Conservation (phyloP, 192 early-diverging fungal genomes). For the Linnemannia schmuckeri region DNA sequence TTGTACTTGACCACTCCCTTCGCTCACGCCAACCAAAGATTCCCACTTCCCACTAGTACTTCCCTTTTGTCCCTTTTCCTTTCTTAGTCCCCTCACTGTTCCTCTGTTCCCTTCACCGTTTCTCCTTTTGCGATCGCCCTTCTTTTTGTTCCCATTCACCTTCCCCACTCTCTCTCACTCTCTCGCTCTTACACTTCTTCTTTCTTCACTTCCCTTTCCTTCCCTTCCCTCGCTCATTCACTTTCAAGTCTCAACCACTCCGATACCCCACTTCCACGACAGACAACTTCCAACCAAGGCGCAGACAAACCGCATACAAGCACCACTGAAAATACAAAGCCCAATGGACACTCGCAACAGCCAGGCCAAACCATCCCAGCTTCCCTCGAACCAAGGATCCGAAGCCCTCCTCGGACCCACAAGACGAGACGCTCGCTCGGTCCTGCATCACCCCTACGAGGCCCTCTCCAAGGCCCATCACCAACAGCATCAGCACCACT, state of each 20-base stretch:
- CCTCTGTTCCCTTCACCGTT: not conserved
- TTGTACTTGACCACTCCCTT: not conserved
- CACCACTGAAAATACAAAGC: not conserved
- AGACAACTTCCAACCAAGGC: not conserved
- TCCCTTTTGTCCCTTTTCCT: not conserved
- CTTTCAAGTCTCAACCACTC: not conserved
- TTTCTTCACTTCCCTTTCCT: not conserved
- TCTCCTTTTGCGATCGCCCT: not conserved
- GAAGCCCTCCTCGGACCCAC: not conserved
- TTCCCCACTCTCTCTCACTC: not conserved
- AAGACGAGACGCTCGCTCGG: not conserved
- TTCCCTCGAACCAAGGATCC: not conserved
- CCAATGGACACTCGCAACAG: not conserved
- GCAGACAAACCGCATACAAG: not conserved
- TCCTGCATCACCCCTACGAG: conserved; percentile 4
- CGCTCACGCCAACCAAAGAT: too few relatives aligned
- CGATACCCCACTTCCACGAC: not conserved
- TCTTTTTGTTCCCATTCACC: not conserved
- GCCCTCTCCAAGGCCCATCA: conserved; percentile 2
- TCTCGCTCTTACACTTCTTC: not conserved
- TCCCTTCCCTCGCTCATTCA: not conserved
- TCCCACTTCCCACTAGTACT: not conserved
- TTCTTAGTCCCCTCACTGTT: not conserved
- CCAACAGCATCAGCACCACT: not conserved
- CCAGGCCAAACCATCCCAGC: not conserved